Base-by-base conservation (phyloP, 345 rosid genomes). In the Punica granatum region DNA sequence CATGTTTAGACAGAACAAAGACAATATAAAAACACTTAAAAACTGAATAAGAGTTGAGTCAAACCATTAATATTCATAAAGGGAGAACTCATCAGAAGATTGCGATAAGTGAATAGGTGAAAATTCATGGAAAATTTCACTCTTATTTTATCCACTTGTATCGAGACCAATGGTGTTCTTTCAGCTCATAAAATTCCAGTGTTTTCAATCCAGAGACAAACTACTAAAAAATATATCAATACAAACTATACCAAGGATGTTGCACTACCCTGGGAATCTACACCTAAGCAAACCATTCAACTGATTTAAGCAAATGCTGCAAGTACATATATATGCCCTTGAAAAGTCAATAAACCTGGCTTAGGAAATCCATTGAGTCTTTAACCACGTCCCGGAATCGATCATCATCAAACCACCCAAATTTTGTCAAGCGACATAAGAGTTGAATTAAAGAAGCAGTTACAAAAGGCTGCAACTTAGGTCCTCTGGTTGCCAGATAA, bases 401-500 rank as follows among this genome's bases (percentile, higher is more conserved):
- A 74, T 95, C 98, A 81, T 95, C 98, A 73, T 95, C 99, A 65
- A 92, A 87, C 99, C 99, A 95, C 65, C 99, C 98, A 74, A 92
- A 95, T 83, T 95, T 95, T 18, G 98, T 92, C 72, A 95, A 83
- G 60, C 99, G 87, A 62, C 96, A 92, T 69, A 95, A 73, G 67
- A 95, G 92, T 77, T 87, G 98, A 75, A 95, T 87, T 74, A 95
- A 78, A 30, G 99, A 95, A 12, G 93, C 79, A 43, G 80, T 87
- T 37, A 95, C 99, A 74, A 90, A 95, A 23, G 89, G 70, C 77
- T 88, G 92, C 83, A 95, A 70, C 67, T 89, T 78, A 3, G 97
- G 98, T 66, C 99, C 99, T 81, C 99, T 81, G 36, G 90, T 84
- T 9, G 92, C 97, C 71, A 95, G 82, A 84, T 95, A 95, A 73